phyloP scores from a whole-genome alignment of 176 grass and related monocot species.

The Eragrostis curvula region DNA sequence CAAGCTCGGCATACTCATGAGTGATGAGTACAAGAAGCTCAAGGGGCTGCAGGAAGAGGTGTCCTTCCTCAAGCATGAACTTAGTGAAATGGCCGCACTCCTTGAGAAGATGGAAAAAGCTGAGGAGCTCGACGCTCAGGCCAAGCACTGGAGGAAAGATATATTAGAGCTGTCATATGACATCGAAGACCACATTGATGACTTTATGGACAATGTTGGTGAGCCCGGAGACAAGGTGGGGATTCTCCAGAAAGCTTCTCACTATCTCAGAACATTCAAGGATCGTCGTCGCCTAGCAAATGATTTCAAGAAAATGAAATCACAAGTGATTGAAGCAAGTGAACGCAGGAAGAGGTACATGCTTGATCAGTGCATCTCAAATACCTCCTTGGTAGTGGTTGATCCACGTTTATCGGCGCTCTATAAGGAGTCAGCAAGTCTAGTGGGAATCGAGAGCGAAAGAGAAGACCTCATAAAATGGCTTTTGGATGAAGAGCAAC shows the following conservation, averaged over 20 bases:
- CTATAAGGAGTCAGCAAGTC: neutral
- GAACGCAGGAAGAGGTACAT: neutral
- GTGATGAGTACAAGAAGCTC: neutral
- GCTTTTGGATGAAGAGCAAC: neutral
- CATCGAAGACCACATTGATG: slow-evolving; percentile 5
- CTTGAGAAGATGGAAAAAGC: slow-evolving; percentile 7
- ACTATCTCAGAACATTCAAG: neutral
- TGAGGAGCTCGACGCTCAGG: neutral
- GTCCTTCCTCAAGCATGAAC: neutral
- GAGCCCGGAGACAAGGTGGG: neutral
- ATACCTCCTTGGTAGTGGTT: neutral
- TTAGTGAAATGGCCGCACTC: neutral
- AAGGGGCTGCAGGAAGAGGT: neutral
- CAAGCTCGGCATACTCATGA: neutral
- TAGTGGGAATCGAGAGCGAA: neutral
- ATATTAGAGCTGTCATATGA: slow-evolving; percentile 9
- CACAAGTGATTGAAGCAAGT: neutral
- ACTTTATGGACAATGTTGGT: neutral
- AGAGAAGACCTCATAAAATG: neutral
- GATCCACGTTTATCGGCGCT: neutral
- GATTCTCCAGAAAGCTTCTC: neutral
- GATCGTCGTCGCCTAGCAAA: neutral
- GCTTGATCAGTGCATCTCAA: neutral
- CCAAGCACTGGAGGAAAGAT: neutral
- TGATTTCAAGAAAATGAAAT: neutral